Conservation (phyloP, 371 early-diverging fungal genomes). For the Mortierella sp. region DNA sequence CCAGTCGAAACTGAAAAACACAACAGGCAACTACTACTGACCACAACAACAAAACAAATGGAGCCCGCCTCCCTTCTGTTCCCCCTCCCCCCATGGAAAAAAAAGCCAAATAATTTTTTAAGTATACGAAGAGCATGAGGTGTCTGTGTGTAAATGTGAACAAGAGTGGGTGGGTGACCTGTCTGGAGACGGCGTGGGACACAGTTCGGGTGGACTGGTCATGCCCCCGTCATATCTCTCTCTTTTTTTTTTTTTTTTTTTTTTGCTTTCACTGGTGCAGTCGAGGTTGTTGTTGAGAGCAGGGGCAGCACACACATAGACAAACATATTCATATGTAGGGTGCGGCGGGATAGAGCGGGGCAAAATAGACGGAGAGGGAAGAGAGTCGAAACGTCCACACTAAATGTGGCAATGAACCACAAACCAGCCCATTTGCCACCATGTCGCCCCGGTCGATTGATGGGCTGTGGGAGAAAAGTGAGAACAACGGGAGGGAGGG, state of each 20-base stretch:
- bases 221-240: constrained; percentile 10
- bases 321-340: not conserved
- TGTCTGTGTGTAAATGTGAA: not conserved
- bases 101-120: constrained; percentile 9
- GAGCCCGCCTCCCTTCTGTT: not conserved
- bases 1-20: constrained; percentile 7
- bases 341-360: constrained; percentile 12
- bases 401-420: constrained; percentile 14
- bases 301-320: not conserved
- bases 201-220: constrained; percentile 6
- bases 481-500: not conserved
- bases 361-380: constrained; percentile 1
- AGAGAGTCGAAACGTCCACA: constrained; percentile 4
- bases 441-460: not conserved
- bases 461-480: not conserved
- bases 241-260: not conserved
- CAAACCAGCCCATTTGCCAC: constrained; percentile 5
- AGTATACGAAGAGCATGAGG: not conserved
- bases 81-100: not conserved
- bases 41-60: not conserved
- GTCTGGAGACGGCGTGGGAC: constrained; percentile 11
- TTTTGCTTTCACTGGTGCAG: not conserved
- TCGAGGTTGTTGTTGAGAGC: constrained; percentile 4
- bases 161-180: constrained; percentile 13
- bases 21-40: not conserved